phyloP scores from a whole-genome alignment of 2,329 filamentous ascomycete genomes.

The Epichloe glyceriae region DNA sequence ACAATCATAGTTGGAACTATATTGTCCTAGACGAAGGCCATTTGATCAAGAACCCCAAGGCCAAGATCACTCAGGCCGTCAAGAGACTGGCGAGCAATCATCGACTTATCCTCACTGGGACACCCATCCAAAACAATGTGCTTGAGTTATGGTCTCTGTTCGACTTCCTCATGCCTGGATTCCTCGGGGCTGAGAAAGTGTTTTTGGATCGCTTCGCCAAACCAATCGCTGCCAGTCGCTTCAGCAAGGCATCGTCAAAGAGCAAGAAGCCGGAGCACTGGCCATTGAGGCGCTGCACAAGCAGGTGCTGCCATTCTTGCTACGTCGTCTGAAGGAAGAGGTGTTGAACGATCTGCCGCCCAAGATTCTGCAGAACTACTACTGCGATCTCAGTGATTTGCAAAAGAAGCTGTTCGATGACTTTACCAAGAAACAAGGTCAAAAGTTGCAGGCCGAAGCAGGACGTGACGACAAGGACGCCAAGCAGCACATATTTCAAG shows the following conservation, averaged over 20 bases:
- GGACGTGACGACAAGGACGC: slow-evolving; percentile 78
- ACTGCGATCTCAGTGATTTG: slow-evolving; percentile 91
- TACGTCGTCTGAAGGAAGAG: slow-evolving; percentile 93
- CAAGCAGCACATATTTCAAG: slow-evolving; percentile 98
- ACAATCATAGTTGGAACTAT: slow-evolving; percentile 88
- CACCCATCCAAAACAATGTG: slow-evolving; percentile 96
- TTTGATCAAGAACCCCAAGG: slow-evolving; percentile 96
- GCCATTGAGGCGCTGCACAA: slow-evolving; percentile 98
- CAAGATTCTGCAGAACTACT: slow-evolving; percentile 98
- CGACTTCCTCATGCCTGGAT: slow-evolving; percentile 98
- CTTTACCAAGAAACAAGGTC: slow-evolving; percentile 87
- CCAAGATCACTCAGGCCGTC: slow-evolving; percentile 87
- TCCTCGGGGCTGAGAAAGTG: slow-evolving; percentile 88
- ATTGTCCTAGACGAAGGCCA: slow-evolving; percentile 95
- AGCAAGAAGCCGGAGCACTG: slow-evolving; percentile 90
- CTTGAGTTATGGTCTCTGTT: slow-evolving; percentile 95
- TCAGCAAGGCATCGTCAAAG: slow-evolving; percentile 93
- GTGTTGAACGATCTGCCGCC: slow-evolving; percentile 91
- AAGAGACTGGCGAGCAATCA: slow-evolving; percentile 87
- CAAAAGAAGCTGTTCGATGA: slow-evolving; percentile 94
- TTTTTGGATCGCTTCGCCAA: slow-evolving; percentile 92
- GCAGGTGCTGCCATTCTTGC: slow-evolving; percentile 89
- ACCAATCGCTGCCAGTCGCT: slow-evolving; percentile 86
- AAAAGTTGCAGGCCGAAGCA: slow-evolving; percentile 73
- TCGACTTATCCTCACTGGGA: slow-evolving; percentile 88